Conservation (phyloP, 208 protist genomes). For the Leishmania braziliensis region DNA sequence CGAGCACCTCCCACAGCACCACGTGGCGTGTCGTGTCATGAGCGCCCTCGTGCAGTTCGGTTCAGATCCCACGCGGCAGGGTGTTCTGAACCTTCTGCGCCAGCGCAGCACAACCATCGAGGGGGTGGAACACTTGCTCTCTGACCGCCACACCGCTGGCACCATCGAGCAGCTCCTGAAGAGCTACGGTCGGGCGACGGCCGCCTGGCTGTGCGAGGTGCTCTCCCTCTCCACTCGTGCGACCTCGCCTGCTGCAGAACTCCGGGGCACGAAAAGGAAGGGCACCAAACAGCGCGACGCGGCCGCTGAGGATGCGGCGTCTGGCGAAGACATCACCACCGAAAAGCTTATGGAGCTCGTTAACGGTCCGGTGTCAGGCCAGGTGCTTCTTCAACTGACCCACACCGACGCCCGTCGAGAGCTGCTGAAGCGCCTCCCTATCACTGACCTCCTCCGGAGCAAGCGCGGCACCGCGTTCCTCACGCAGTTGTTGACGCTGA, state of each 20-base stretch:
- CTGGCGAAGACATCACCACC: slow-evolving; percentile 18
- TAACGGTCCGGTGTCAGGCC: slow-evolving; percentile 69
- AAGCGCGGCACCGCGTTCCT: slow-evolving; percentile 82
- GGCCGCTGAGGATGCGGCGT: slow-evolving; percentile 1
- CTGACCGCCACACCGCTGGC: slow-evolving; percentile 74
- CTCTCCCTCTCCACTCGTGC: slow-evolving; percentile 40
- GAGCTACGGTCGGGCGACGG: slow-evolving; percentile 39
- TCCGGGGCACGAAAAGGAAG: slow-evolving; percentile 35
- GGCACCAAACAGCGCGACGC: slow-evolving; percentile 11
- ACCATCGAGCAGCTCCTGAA: slow-evolving; percentile 79
- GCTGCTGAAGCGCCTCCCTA: slow-evolving; percentile 48
- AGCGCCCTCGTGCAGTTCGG: slow-evolving; percentile 78
- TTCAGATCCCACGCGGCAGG: slow-evolving; percentile 32
- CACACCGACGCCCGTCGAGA: slow-evolving; percentile 35
- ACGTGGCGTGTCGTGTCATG: slow-evolving; percentile 84
- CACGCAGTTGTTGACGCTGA: slow-evolving; percentile 48
- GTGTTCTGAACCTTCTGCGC: slow-evolving; percentile 74
- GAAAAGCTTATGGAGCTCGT: slow-evolving; percentile 67
- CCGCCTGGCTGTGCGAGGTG: slow-evolving; percentile 68
- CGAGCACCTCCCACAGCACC: slow-evolving; percentile 73
- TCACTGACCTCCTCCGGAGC: slow-evolving; percentile 51
- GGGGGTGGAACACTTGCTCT: slow-evolving; percentile 52
- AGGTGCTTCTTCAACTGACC: slow-evolving; percentile 67
- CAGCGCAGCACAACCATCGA: slow-evolving; percentile 55
- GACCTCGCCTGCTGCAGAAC: slow-evolving; percentile 6